Percentiles rank a stretch among this genome's conserved stretches.
Evolutionary conservation across 2,329 filamentous ascomycete species (phyloP).

Genomic region (Tolypocladium pustulatum): DNA sequence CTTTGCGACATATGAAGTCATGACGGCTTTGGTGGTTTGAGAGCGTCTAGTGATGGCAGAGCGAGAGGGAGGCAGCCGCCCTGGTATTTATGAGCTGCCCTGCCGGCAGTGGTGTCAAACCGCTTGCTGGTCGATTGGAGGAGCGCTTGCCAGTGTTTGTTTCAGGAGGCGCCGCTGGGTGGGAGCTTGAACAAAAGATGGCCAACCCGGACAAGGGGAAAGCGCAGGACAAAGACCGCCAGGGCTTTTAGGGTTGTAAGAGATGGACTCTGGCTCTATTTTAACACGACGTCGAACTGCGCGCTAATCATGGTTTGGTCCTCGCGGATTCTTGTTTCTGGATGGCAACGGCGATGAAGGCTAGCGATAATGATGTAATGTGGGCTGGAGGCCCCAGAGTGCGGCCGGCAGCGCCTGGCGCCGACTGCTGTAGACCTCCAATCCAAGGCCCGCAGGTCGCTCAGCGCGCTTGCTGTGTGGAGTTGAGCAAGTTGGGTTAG

Average conservation of each 20-base stretch:
- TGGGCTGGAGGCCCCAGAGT: background rate
- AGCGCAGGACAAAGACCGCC: background rate
- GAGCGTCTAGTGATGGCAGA: background rate
- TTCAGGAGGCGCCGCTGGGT: constrained; percentile 13
- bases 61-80: background rate
- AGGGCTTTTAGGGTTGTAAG: background rate
- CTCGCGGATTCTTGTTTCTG: background rate
- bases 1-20: constrained; percentile 44
- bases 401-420: too few relatives aligned
- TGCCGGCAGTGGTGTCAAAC: constrained; percentile 3
- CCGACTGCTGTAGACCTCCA: background rate
- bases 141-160: constrained; percentile 9
- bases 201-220: constrained; percentile 3
- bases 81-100: constrained; percentile 4
- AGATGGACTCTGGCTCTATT: background rate
- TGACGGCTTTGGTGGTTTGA: constrained; percentile 14
- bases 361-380: background rate
- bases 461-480: background rate
- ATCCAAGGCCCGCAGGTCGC: background rate
- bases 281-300: background rate
- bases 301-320: background rate
- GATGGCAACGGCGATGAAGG: background rate
- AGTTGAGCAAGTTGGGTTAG: too few relatives aligned
- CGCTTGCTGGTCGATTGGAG: constrained; percentile 12
- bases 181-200: constrained; percentile 8